Conservation (phyloP, 345 rosid genomes). For the Cardamine resedifolia region DNA sequence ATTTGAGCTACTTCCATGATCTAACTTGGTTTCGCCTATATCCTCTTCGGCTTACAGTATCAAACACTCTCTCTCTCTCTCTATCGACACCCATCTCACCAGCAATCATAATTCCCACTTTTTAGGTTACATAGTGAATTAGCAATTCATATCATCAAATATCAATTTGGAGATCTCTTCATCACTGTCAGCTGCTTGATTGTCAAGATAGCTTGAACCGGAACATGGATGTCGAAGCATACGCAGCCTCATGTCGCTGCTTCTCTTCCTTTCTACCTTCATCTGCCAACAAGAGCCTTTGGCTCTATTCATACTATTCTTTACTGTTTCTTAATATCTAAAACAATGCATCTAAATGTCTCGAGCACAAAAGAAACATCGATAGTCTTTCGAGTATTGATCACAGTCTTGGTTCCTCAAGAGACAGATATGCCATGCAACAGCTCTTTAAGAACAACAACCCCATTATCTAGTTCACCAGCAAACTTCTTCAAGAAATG, state of each 20-base stretch:
- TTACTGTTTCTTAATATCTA: not conserved
- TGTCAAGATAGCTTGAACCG: constrained; percentile 4
- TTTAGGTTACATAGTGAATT: not conserved
- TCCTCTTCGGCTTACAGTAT: not conserved
- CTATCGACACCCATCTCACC: not conserved
- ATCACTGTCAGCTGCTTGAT: constrained; percentile 3
- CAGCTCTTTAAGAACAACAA: constrained; percentile 40
- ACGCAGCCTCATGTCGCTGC: not conserved
- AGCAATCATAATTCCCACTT: not conserved
- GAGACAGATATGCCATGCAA: constrained; percentile 24
- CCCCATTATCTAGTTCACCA: constrained; percentile 43
- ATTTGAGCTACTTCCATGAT: not conserved
- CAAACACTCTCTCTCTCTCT: no score
- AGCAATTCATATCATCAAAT: no score
- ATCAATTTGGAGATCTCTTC: not conserved
- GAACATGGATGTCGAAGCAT: not conserved
- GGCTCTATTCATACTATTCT: not conserved
- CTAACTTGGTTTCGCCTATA: not conserved
- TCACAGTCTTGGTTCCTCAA: constrained; percentile 14
- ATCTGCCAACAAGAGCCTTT: constrained; percentile 11
- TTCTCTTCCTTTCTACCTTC: constrained; percentile 5
- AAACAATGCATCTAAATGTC: constrained; percentile 1
- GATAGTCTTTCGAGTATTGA: not conserved
- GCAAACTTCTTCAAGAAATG: constrained; percentile 48
- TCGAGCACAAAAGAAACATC: not conserved